Evolutionary conservation across 1,284 basidiomycete species (phyloP).

Genomic region (Cutaneotrichosporon arboriforme): DNA sequence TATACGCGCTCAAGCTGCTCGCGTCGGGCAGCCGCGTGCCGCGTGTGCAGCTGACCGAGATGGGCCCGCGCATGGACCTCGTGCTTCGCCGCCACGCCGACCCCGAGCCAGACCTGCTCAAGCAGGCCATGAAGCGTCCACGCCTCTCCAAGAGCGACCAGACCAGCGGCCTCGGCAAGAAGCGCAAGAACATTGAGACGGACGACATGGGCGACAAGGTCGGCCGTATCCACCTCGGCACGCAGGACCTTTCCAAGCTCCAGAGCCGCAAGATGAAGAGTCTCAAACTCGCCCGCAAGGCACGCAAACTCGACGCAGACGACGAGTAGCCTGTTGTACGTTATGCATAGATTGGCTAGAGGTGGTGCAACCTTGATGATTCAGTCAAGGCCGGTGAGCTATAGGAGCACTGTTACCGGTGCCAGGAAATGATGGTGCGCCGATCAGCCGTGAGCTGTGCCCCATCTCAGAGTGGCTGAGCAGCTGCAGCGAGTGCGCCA

Average conservation of each 20-base stretch:
- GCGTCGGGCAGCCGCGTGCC: conserved; percentile 70
- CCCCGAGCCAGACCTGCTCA: conserved; percentile 72
- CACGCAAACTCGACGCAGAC: conserved; percentile 21
- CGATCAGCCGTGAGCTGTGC: no score
- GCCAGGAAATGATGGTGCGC: no score
- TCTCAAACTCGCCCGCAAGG: conserved; percentile 35
- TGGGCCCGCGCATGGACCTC: conserved; percentile 89
- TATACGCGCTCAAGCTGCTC: conserved; percentile 72
- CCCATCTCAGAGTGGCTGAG: no score
- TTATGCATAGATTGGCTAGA: conserved; percentile 1
- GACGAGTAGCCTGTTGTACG: conserved; percentile 17
- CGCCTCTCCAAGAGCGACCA: conserved; percentile 81
- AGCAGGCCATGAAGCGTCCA: conserved; percentile 72
- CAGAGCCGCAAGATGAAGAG: conserved; percentile 57
- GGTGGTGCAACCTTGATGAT: background rate
- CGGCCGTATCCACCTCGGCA: conserved; percentile 80
- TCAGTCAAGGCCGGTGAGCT: background rate
- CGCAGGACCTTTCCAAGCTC: conserved; percentile 79
- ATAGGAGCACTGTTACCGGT: no score
- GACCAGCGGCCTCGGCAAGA: conserved; percentile 82
- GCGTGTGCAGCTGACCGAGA: conserved; percentile 72
- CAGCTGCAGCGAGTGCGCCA: no score
- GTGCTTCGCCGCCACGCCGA: conserved; percentile 66
- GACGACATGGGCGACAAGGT: conserved; percentile 98
- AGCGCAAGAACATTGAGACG: conserved; percentile 89